Conservation (phyloP, 805 yeast species). For the Saturnispora ahearnii region DNA sequence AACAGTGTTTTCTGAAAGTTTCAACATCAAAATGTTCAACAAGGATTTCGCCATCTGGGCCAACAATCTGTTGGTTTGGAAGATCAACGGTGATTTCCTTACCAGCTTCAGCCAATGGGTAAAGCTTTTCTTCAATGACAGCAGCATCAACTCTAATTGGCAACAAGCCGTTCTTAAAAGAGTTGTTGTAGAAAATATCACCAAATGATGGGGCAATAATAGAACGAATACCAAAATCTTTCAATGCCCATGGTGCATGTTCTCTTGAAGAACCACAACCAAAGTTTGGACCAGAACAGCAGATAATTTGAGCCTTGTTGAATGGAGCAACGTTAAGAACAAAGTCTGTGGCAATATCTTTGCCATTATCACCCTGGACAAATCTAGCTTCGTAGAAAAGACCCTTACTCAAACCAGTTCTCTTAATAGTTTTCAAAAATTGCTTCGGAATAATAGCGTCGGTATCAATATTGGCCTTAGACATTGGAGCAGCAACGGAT, state of each 20-base stretch:
- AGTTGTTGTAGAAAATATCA: conserved; percentile 95
- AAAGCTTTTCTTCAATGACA: conserved; percentile 57
- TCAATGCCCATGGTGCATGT: conserved; percentile 99
- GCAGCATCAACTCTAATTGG: conserved; percentile 88
- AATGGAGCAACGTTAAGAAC: conserved; percentile 81
- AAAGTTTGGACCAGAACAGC: conserved; percentile 93
- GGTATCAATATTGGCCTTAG: conserved; percentile 92
- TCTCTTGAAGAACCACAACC: conserved; percentile 99
- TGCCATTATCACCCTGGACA: conserved; percentile 56
- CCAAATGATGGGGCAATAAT: conserved; percentile 98
- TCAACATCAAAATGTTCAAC: conserved; percentile 83
- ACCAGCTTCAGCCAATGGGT: conserved; percentile 75
- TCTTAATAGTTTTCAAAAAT: conserved; percentile 92
- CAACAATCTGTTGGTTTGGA: conserved; percentile 72
- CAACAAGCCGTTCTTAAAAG: conserved; percentile 89
- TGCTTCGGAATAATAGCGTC: conserved; percentile 99
- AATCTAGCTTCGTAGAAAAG: conserved; percentile 88
- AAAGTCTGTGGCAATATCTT: conserved; percentile 79
- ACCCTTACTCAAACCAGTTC: conserved; percentile 87
- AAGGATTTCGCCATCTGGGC: conserved; percentile 60
- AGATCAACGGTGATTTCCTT: conserved; percentile 68
- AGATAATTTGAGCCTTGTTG: conserved; percentile 68
- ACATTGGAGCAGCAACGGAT: conserved; percentile 90
- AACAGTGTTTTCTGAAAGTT: conserved; percentile 87
- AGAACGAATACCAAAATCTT: conserved; percentile 92